Evolutionary conservation across 768 basidiomycete genomes (phyloP).

Genomic region (Tephrocybe sp.): DNA sequence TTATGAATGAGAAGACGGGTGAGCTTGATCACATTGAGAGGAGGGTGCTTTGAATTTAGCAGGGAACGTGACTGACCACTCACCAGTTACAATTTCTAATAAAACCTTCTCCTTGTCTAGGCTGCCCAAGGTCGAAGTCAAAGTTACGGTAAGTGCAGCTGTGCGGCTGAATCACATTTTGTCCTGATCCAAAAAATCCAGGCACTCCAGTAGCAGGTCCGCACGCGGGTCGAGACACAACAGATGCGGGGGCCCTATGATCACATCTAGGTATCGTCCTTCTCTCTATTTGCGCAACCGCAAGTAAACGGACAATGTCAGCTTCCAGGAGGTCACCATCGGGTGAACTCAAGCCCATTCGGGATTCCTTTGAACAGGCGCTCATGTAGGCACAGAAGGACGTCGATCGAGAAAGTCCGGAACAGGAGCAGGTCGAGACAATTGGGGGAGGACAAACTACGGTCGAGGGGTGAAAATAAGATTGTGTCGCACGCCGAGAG

Average conservation of each 20-base stretch:
- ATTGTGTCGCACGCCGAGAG: conserved; percentile 18
- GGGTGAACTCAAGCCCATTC: conserved; percentile 30
- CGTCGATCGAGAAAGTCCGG: too few species aligned
- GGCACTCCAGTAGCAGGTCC: conserved; percentile 29
- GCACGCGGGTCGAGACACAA: conserved; percentile 41
- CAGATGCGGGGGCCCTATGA: conserved; percentile 37
- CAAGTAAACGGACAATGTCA: conserved; percentile 14
- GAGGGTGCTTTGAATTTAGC: neutral
- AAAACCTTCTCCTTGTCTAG: neutral
- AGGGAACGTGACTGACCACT: neutral
- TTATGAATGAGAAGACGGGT: neutral
- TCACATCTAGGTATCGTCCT: conserved; percentile 15
- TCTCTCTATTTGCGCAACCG: conserved; percentile 22
- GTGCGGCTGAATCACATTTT: neutral
- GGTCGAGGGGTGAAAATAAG: conserved; percentile 12
- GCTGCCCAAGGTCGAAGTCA: neutral
- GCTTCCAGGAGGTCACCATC: conserved; percentile 31
- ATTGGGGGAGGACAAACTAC: too few species aligned
- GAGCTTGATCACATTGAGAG: neutral
- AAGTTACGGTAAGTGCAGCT: neutral
- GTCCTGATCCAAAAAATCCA: neutral
- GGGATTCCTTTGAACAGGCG: conserved; percentile 32
- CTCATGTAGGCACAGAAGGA: conserved; percentile 20
- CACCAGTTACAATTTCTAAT: neutral
- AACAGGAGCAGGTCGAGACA: too few species aligned